Conservation (phyloP, 1,284 basidiomycete species). For the Fistulinella staudtii region DNA sequence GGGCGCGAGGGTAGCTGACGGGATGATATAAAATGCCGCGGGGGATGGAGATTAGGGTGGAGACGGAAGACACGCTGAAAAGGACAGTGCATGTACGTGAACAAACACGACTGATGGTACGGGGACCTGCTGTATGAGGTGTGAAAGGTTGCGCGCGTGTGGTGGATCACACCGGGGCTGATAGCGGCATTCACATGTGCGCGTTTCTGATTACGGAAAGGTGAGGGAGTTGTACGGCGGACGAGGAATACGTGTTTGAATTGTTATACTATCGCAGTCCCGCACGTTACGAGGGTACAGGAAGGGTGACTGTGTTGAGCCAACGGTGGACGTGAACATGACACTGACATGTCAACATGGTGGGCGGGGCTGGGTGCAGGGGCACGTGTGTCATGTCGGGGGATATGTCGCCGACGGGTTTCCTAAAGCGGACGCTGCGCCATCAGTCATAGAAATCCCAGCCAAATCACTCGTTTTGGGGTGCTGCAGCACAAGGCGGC, state of each 20-base stretch:
- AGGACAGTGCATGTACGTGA: conserved; percentile 35
- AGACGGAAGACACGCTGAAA: conserved; percentile 30
- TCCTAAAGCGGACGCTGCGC: conserved; percentile 22
- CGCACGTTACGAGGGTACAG: conserved; percentile 18
- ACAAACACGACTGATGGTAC: conserved; percentile 30
- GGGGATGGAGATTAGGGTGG: conserved; percentile 32
- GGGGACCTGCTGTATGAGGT: conserved; percentile 37
- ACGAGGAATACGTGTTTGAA: conserved; percentile 17
- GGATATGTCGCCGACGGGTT: conserved; percentile 29
- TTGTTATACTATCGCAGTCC: conserved; percentile 20
- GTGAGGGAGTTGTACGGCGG: conserved; percentile 31
- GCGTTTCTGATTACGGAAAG: conserved; percentile 33
- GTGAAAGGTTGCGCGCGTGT: conserved; percentile 34
- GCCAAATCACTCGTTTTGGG: conserved; percentile 26
- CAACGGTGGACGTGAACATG: conserved; percentile 24
- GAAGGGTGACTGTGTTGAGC: conserved; percentile 7
- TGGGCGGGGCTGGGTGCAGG: conserved; percentile 17
- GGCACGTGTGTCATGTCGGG: conserved; percentile 25
- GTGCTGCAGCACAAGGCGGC: conserved; percentile 20
- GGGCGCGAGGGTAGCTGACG: conserved; percentile 12
- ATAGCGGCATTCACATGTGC: conserved; percentile 36
- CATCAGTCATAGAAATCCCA: conserved; percentile 27
- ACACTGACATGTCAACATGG: conserved; percentile 30
- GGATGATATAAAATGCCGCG: conserved; percentile 27
- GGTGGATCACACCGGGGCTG: conserved; percentile 28